These are phyloP conservation scores for Ceratocystis variospora DNA, from an alignment of 2,329 filamentous ascomycete species.

Conservation along the genomic window DNA sequence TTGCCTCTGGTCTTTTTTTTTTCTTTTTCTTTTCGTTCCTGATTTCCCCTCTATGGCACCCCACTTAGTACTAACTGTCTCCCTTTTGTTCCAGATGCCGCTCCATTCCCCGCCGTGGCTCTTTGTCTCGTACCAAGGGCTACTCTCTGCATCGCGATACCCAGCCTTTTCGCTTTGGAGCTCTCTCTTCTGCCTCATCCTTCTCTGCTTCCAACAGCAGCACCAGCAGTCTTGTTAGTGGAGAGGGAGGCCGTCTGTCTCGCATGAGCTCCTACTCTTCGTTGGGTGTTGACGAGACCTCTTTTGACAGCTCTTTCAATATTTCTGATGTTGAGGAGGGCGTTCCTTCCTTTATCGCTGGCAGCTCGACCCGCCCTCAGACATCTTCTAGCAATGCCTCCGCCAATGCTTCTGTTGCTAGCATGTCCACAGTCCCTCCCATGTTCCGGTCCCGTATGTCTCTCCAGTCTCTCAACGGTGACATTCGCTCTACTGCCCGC, in stretches of 20 bases:
- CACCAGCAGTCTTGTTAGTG: constrained; percentile 15
- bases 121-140: constrained; percentile 16
- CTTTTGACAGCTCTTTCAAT: constrained; percentile 16
- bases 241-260: constrained; percentile 24
- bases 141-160: constrained; percentile 14
- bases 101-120: constrained; percentile 15
- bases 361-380: constrained; percentile 48
- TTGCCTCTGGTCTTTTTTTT: neutral
- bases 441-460: constrained; percentile 29
- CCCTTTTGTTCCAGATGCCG: constrained; percentile 2
- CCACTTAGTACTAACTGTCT: constrained; percentile 9
- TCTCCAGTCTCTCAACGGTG: constrained; percentile 11
- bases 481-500: constrained; percentile 10
- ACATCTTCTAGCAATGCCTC: constrained; percentile 23
- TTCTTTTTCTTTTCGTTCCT: neutral
- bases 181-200: constrained; percentile 14
- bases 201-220: constrained; percentile 14
- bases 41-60: neutral
- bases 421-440: constrained; percentile 37
- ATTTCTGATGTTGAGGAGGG: constrained; percentile 12
- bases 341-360: constrained; percentile 40
- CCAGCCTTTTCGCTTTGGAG: constrained; percentile 15
- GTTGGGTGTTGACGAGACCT: constrained; percentile 14
- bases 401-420: neutral
- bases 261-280: constrained; percentile 30